These are phyloP conservation scores for Mycena venus DNA, from an alignment of 768 basidiomycete species.

Conservation along the genomic window DNA sequence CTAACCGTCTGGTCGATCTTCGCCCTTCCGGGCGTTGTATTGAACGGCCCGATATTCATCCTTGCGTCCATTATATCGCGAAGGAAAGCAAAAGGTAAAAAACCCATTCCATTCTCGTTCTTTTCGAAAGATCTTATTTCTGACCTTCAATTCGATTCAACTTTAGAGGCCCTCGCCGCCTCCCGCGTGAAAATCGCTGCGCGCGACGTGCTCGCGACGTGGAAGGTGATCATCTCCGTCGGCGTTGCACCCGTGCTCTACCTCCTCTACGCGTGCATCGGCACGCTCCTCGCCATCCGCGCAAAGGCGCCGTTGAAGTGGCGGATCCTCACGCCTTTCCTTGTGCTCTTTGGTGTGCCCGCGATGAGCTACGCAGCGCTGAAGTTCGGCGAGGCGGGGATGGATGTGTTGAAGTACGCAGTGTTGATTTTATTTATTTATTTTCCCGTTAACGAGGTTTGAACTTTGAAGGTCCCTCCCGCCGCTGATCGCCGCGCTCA, in stretches of 20 bases:
- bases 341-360: conserved; percentile 81
- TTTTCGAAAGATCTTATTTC: neutral
- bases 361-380: conserved; percentile 93
- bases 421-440: neutral
- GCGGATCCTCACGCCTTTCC: conserved; percentile 81
- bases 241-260: conserved; percentile 93
- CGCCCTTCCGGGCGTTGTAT: conserved; percentile 90
- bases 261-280: conserved; percentile 83
- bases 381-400: conserved; percentile 97
- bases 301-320: conserved; percentile 73
- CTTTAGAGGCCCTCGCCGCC: conserved; percentile 97
- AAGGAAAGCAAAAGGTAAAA: conserved; percentile 86
- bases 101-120: neutral
- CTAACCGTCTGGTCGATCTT: conserved; percentile 86
- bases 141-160: conserved; percentile 7
- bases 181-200: conserved; percentile 96
- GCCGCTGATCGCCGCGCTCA: conserved; percentile 87
- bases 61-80: conserved; percentile 89
- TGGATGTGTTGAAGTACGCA: conserved; percentile 84
- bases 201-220: conserved; percentile 96
- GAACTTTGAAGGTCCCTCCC: conserved; percentile 68
- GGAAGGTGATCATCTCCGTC: conserved; percentile 96
- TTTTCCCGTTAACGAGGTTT: neutral
- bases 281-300: conserved; percentile 78
- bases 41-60: conserved; percentile 95